These are phyloP conservation scores for Claviceps spartinae DNA, from an alignment of 2,329 filamentous ascomycete genomes.

Conservation along the genomic window DNA sequence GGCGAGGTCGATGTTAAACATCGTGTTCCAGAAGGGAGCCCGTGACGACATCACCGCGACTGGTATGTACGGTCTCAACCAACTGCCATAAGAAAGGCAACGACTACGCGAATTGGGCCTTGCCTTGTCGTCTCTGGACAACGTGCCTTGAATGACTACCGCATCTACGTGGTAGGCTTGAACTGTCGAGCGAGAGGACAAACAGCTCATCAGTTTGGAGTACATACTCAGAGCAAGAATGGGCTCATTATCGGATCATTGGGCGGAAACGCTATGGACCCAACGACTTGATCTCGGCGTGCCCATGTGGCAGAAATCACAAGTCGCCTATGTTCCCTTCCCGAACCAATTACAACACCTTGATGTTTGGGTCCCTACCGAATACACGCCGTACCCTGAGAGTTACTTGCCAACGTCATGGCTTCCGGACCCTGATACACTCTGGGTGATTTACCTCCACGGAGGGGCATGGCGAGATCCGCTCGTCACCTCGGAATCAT, in stretches of 20 bases:
- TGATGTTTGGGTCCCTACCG: slow-evolving; percentile 4
- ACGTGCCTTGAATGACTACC: too few relatives aligned
- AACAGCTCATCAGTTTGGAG: too few relatives aligned
- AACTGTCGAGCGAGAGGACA: neutral
- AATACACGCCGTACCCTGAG: neutral
- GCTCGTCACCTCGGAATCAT: slow-evolving; percentile 8
- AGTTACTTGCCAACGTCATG: slow-evolving; percentile 1
- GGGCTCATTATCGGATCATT: neutral
- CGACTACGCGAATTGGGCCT: too few relatives aligned
- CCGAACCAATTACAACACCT: slow-evolving; percentile 5
- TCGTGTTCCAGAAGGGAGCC: neutral
- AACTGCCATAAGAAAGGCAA: too few relatives aligned
- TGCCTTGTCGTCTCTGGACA: too few relatives aligned
- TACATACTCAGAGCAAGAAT: neutral
- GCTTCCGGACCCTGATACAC: slow-evolving; percentile 2
- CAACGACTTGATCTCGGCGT: neutral
- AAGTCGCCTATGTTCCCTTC: slow-evolving; percentile 1
- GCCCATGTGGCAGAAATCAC: slow-evolving; percentile 7
- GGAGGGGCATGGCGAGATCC: slow-evolving; percentile 17
- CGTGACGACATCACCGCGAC: too few relatives aligned
- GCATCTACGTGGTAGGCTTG: too few relatives aligned
- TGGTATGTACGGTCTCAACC: too few relatives aligned
- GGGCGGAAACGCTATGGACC: slow-evolving; percentile 2
- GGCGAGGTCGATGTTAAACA: neutral
- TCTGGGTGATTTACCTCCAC: slow-evolving; percentile 14